Evolutionary conservation across 108 stramenopile species (phyloP).

Genomic region (Skeletonema marinoi): DNA sequence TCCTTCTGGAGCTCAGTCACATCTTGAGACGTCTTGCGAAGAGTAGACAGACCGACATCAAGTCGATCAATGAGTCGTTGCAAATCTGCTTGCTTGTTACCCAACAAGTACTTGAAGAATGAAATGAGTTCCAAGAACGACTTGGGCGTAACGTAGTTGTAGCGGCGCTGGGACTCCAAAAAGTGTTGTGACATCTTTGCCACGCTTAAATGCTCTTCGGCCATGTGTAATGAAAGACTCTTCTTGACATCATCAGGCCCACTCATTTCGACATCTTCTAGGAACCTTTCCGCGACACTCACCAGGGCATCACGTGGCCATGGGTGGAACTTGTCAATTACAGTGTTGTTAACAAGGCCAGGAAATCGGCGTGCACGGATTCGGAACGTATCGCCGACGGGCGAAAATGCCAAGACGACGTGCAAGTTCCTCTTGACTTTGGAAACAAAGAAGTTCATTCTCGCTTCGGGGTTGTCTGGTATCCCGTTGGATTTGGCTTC

Average conservation of each 20-base stretch:
- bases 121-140: slow-evolving; percentile 86
- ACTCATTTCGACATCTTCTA: slow-evolving; percentile 76
- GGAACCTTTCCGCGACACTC: slow-evolving; percentile 80
- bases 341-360: slow-evolving; percentile 85
- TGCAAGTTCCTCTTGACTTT: slow-evolving; percentile 83
- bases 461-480: slow-evolving; percentile 73
- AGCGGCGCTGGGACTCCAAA: slow-evolving; percentile 72
- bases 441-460: slow-evolving; percentile 74
- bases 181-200: slow-evolving; percentile 63
- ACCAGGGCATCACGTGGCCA: slow-evolving; percentile 91
- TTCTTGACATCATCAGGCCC: slow-evolving; percentile 40
- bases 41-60: slow-evolving; percentile 87
- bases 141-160: slow-evolving; percentile 94
- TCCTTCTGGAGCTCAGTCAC: slow-evolving; percentile 88
- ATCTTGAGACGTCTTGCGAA: slow-evolving; percentile 82
- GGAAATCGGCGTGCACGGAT: slow-evolving; percentile 89
- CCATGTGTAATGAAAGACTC: slow-evolving; percentile 85
- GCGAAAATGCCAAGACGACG: slow-evolving; percentile 86
- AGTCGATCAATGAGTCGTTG: slow-evolving; percentile 80
- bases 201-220: slow-evolving; percentile 86
- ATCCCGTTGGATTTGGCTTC: slow-evolving; percentile 83
- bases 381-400: slow-evolving; percentile 88
- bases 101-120: slow-evolving; percentile 87
- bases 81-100: slow-evolving; percentile 74
- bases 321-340: slow-evolving; percentile 89